phyloP scores from a whole-genome alignment of 2,329 filamentous ascomycete genomes.

The Colletotrichum zoysiae region DNA sequence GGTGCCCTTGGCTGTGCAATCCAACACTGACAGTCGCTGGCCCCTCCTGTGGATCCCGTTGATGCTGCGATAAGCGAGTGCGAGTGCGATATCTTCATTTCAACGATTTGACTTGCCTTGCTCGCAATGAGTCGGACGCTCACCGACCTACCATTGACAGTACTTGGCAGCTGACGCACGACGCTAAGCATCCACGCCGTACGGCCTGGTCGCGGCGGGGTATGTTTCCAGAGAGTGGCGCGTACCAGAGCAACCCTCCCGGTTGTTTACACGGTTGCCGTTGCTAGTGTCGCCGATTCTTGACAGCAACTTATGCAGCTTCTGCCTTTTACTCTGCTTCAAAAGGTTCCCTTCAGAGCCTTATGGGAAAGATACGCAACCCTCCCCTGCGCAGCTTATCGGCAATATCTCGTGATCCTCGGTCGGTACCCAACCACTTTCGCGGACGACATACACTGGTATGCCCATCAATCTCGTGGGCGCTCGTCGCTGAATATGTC shows the following conservation, averaged over 20 bases:
- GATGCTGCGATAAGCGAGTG: slow-evolving; percentile 3
- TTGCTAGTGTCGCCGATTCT: slow-evolving; percentile 37
- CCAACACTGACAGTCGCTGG: slow-evolving; percentile 1
- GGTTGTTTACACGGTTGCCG: background rate
- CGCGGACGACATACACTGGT: slow-evolving; percentile 2
- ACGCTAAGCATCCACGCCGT: slow-evolving; percentile 2
- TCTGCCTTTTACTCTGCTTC: background rate
- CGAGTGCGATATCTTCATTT: background rate
- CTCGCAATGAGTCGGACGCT: background rate
- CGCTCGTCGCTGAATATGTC: slow-evolving; percentile 19
- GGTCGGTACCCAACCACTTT: background rate
- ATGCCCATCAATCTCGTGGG: slow-evolving; percentile 8
- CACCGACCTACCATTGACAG: background rate
- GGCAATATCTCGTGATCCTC: background rate
- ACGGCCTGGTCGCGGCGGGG: background rate
- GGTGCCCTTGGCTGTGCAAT: background rate
- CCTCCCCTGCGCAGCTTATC: background rate
- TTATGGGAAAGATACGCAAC: no score
- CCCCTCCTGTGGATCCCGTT: slow-evolving; percentile 1
- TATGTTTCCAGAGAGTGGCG: background rate
- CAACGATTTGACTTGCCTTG: background rate
- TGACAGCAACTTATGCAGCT: background rate
- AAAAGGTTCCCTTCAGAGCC: background rate
- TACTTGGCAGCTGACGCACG: slow-evolving; percentile 14
- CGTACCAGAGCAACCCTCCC: background rate